Conservation (phyloP, 306 rosid genomes). For the Sophora flavescens region DNA sequence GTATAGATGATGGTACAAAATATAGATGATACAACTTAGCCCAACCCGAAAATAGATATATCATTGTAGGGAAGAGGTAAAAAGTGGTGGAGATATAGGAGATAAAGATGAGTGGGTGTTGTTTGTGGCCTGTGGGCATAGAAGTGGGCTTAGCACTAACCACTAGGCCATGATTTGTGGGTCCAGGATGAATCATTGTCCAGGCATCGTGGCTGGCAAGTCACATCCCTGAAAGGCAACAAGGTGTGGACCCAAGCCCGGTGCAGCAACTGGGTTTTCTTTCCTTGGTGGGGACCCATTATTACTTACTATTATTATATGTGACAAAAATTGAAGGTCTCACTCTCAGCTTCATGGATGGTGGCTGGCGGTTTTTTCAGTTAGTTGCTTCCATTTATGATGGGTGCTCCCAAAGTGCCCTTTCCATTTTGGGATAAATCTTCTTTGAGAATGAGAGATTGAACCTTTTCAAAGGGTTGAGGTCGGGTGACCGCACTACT, state of each 20-base stretch:
- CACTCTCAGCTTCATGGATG: background rate
- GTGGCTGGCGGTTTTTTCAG: constrained; percentile 59
- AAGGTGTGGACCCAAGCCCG: background rate
- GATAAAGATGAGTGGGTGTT: constrained; percentile 53
- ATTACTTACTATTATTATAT: background rate
- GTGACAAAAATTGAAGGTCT: background rate
- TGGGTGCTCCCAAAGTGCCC: background rate
- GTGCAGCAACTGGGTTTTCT: constrained; percentile 49
- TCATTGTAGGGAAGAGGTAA: background rate
- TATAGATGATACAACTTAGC: too few relatives aligned
- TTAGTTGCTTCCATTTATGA: constrained; percentile 37
- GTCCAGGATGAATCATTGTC: constrained; percentile 70
- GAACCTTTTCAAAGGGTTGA: constrained; percentile 3
- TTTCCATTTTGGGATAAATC: constrained; percentile 42
- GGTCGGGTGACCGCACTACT: constrained; percentile 25
- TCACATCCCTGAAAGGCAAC: constrained; percentile 49
- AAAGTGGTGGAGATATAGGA: constrained; percentile 33
- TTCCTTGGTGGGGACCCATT: constrained; percentile 37
- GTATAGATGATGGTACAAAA: too few relatives aligned
- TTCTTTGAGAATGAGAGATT: constrained; percentile 13
- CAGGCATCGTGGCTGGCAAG: constrained; percentile 44
- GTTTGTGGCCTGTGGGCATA: constrained; percentile 42
- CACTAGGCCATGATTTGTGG: constrained; percentile 52
- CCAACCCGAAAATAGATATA: too few relatives aligned
- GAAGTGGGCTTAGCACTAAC: constrained; percentile 71